phyloP scores from a whole-genome alignment of 768 basidiomycete species.

The Trichaptum fuscoviolaceum region DNA sequence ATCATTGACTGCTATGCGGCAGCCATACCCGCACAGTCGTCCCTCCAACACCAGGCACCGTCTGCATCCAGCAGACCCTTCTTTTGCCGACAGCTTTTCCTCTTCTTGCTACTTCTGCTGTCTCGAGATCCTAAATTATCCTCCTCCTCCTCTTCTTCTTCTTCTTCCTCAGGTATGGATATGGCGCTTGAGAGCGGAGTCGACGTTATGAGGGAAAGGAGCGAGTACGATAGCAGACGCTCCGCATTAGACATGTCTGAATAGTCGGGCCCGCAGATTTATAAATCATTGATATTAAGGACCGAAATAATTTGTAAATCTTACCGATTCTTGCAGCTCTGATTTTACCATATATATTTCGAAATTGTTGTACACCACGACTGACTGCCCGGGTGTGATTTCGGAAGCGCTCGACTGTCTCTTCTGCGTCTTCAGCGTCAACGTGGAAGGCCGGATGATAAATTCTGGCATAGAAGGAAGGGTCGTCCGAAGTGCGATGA shows the following conservation, averaged over 20 bases:
- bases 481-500: slow-evolving; percentile 59
- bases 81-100: slow-evolving; percentile 7
- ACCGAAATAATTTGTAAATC: slow-evolving; percentile 15
- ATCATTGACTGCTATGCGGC: neutral
- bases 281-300: slow-evolving; percentile 2
- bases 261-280: slow-evolving; percentile 2
- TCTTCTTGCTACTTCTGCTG: slow-evolving; percentile 18
- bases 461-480: slow-evolving; percentile 71
- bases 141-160: slow-evolving; percentile 44
- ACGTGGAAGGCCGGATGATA: slow-evolving; percentile 85
- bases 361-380: slow-evolving; percentile 61
- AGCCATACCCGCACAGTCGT: slow-evolving; percentile 58
- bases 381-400: slow-evolving; percentile 61
- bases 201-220: slow-evolving; percentile 70
- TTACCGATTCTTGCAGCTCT: slow-evolving; percentile 66
- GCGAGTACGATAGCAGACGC: slow-evolving; percentile 63
- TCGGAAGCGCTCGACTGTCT: slow-evolving; percentile 56
- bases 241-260: slow-evolving; percentile 80
- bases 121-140: slow-evolving; percentile 24
- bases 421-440: slow-evolving; percentile 64
- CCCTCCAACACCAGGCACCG: slow-evolving; percentile 86
- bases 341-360: slow-evolving; percentile 54
- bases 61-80: slow-evolving; percentile 62
- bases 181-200: slow-evolving; percentile 51
- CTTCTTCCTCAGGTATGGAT: slow-evolving; percentile 37